These are phyloP conservation scores for Reutealis trisperma DNA, from an alignment of 345 rosid genomes.

Conservation along the genomic window DNA sequence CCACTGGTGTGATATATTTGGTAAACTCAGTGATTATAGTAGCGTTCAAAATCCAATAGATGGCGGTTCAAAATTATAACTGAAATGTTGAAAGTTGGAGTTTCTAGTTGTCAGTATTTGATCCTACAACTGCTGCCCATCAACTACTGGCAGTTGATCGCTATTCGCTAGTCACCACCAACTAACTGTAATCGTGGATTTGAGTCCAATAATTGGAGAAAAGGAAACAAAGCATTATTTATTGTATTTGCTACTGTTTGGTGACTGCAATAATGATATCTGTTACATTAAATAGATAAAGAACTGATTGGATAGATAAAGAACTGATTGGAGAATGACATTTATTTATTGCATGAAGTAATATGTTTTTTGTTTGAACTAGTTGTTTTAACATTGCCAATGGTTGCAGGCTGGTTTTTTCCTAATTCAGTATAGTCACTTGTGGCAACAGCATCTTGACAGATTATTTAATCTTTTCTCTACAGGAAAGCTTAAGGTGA, in stretches of 20 bases:
- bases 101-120: too few relatives aligned
- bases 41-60: too few relatives aligned
- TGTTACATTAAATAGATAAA: too few relatives aligned
- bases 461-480: constrained; percentile 64
- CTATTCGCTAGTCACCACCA: too few relatives aligned
- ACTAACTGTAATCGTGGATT: not conserved
- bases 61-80: too few relatives aligned
- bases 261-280: too few relatives aligned
- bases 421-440: constrained; percentile 62
- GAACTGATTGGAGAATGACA: not conserved
- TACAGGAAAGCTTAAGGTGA: constrained; percentile 84
- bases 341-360: not conserved
- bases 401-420: constrained; percentile 86
- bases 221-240: not conserved
- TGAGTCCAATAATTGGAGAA: not conserved
- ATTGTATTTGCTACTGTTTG: not conserved
- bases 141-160: too few relatives aligned
- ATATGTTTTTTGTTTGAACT: not conserved
- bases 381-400: constrained; percentile 5
- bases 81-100: too few relatives aligned
- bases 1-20: too few relatives aligned
- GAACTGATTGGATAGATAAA: too few relatives aligned
- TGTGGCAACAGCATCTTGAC: constrained; percentile 85
- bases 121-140: too few relatives aligned
- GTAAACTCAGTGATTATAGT: too few relatives aligned